These are phyloP conservation scores for Talaromyces wortmannii DNA, from an alignment of 495 filamentous ascomycete genomes.

Conservation along the genomic window DNA sequence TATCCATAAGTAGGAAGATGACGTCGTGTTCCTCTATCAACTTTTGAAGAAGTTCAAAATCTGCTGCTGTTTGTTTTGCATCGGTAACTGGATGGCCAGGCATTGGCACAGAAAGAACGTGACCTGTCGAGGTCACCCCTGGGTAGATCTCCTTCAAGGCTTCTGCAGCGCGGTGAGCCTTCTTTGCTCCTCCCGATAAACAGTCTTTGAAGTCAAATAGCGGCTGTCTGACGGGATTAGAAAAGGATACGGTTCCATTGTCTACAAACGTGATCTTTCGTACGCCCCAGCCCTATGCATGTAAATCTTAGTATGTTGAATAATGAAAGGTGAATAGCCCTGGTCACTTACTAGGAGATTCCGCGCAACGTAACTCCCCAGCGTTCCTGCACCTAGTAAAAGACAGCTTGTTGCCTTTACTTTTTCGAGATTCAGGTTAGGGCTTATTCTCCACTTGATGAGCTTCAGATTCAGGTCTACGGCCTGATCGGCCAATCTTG, in stretches of 20 bases:
- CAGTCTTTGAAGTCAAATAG: constrained; percentile 89
- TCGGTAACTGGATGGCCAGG: constrained; percentile 81
- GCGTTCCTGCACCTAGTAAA: constrained; percentile 87
- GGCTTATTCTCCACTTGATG: constrained; percentile 97
- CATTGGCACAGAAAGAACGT: constrained; percentile 86
- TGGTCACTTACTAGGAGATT: constrained; percentile 58
- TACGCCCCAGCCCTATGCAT: constrained; percentile 78
- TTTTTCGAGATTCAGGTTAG: constrained; percentile 75
- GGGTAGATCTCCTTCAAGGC: constrained; percentile 83
- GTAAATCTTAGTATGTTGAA: not conserved
- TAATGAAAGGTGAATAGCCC: not conserved
- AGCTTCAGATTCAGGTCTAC: constrained; percentile 96
- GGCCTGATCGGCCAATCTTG: constrained; percentile 81
- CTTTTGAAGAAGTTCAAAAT: constrained; percentile 67
- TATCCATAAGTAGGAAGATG: constrained; percentile 95
- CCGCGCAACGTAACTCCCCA: constrained; percentile 87
- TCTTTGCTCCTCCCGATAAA: constrained; percentile 73
- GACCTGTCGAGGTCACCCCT: constrained; percentile 72
- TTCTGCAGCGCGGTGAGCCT: constrained; percentile 76
- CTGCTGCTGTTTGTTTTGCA: constrained; percentile 52
- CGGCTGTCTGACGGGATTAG: constrained; percentile 95
- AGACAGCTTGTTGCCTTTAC: constrained; percentile 91
- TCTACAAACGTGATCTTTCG: constrained; percentile 94
- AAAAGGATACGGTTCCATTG: constrained; percentile 89
- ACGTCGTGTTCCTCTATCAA: constrained; percentile 85